Base-by-base conservation (phyloP, 148 eudicot species). In the Nepenthes mirabilis region DNA sequence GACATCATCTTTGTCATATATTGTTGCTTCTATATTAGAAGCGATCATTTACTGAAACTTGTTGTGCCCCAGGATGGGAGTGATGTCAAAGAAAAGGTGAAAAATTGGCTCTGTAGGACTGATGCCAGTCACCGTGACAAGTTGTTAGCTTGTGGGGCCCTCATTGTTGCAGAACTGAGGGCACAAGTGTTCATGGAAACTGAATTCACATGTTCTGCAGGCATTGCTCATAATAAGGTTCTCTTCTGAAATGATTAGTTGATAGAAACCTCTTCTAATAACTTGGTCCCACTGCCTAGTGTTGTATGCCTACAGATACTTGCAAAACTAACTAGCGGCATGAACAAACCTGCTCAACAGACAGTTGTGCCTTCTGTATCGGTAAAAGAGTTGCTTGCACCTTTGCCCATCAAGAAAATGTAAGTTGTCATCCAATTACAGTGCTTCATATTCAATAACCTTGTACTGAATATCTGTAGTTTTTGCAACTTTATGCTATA, bases 291-390 rank as follows among this genome's bases (percentile, higher is more conserved):
- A 57, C 56, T 54, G 37, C 5, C 37, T 57, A 37, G 57, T 60
- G 8, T 37, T 51, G 45, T 65, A 37, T 33, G 64, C 54, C 58
- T 63, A 56, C 80, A 91, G 90, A 87, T 91, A 95, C 80, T 91
- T 68, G 97, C 95, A 6, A 87, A 91, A 74, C 78, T 87, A 63
- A 90, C 83, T 36, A 91, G 97, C 78, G 95, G 95, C 59, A 87
- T 91, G 86, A 83, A 91, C 77, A 91, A 91, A 76, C 97, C 97
- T 69, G 97, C 93, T 58, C 95, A 91, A 58, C 97, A 91, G 77
- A 91, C 97, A 62, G 69, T 85, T 61, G 95, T 91, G 62, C 91
- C 86, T 33, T 72, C 72, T 59, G 76, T 83, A 51, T 80, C 93
- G 65, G 88, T 91, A 34, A 75, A 76, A 62, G 75, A 79, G 60